These are phyloP conservation scores for Coniophora puteana DNA, from an alignment of 1,284 basidiomycete species.

Conservation along the genomic window DNA sequence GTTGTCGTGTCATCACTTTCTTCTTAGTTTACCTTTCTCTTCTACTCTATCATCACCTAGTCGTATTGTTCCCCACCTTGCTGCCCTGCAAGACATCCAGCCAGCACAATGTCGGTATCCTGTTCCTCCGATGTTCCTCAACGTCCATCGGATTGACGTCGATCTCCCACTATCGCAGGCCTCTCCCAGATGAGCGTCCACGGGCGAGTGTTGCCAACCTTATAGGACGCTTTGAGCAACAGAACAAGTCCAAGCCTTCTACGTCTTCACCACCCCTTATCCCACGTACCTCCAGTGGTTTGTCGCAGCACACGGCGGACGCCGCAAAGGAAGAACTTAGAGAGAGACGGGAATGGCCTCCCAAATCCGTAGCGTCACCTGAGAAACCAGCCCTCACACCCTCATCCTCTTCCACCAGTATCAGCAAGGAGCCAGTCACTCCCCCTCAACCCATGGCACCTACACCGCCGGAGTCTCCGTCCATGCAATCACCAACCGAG, in stretches of 20 bases:
- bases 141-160: conserved; percentile 12
- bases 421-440: conserved; percentile 20
- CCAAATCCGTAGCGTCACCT: conserved; percentile 33
- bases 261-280: conserved; percentile 31
- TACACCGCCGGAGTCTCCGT: conserved; percentile 6
- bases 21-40: conserved; percentile 12
- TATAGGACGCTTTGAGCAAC: conserved; percentile 78
- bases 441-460: conserved; percentile 21
- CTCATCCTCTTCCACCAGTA: conserved; percentile 23
- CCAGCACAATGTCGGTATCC: conserved; percentile 25
- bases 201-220: conserved; percentile 79
- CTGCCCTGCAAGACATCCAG: conserved; percentile 18
- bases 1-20: background rate
- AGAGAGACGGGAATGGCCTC: conserved; percentile 77
- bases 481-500: conserved; percentile 4
- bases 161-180: conserved; percentile 52
- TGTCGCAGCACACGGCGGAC: conserved; percentile 61
- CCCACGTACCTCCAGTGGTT: conserved; percentile 56
- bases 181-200: conserved; percentile 78
- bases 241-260: conserved; percentile 61
- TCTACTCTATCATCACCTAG: no score
- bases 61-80: conserved; percentile 3
- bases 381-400: conserved; percentile 30
- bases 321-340: conserved; percentile 58
- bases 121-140: conserved; percentile 5